phyloP scores from a whole-genome alignment of 441 rosid species.

The Adansonia madagascariensis region DNA sequence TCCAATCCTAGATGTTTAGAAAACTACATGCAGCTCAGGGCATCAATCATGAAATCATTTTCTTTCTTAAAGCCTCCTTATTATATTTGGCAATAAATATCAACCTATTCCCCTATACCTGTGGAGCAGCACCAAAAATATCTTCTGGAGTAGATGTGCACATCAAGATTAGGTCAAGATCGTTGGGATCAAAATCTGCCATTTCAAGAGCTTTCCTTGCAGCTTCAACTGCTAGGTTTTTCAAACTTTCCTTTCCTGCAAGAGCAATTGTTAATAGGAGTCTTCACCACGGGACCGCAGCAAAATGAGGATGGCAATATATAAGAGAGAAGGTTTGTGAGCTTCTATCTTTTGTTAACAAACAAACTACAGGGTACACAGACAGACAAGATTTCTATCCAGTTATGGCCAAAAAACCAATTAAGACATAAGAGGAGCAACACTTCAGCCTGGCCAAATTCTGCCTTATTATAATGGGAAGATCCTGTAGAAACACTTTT shows the following conservation, averaged over 20 bases:
- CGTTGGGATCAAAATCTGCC: slow-evolving; percentile 82
- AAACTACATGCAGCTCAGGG: neutral
- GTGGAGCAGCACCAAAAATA: slow-evolving; percentile 91
- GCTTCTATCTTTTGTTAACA: neutral
- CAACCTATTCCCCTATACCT: slow-evolving; percentile 47
- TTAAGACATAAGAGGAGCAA: neutral
- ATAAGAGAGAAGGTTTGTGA: slow-evolving; percentile 10
- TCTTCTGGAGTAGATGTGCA: slow-evolving; percentile 94
- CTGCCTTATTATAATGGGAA: neutral
- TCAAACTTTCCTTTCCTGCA: slow-evolving; percentile 80
- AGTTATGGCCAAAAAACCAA: neutral
- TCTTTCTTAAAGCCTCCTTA: neutral
- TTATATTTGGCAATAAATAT: slow-evolving; percentile 14
- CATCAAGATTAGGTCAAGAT: slow-evolving; percentile 87
- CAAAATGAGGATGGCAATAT: slow-evolving; percentile 5
- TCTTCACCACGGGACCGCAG: slow-evolving; percentile 4
- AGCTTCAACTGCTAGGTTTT: slow-evolving; percentile 68
- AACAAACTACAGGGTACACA: neutral
- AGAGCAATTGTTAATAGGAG: slow-evolving; percentile 21
- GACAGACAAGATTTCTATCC: neutral
- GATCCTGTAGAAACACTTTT: neutral
- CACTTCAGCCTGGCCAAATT: neutral
- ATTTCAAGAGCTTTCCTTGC: slow-evolving; percentile 86
- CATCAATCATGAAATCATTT: neutral
- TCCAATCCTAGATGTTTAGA: slow-evolving; percentile 4